phyloP scores from a whole-genome alignment of 495 filamentous ascomycete species.

The Penicillium canariense region DNA sequence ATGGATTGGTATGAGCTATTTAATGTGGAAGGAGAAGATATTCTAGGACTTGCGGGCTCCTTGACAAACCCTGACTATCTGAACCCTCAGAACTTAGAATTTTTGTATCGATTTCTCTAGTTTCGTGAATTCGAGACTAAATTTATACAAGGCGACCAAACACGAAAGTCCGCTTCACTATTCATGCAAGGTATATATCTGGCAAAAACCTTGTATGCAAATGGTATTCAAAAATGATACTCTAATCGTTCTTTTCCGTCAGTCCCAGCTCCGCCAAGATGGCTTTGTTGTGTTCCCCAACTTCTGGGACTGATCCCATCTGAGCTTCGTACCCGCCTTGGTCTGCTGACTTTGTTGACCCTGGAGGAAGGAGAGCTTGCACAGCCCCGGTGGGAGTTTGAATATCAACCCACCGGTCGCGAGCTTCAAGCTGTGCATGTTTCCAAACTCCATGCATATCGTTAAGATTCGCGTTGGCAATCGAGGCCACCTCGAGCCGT shows the following conservation, averaged over 20 bases:
- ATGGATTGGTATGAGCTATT: slow-evolving; percentile 41
- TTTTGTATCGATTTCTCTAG: slow-evolving; percentile 41
- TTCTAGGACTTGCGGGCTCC: slow-evolving; percentile 30
- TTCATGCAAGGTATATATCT: too few species aligned
- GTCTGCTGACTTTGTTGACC: slow-evolving; percentile 22
- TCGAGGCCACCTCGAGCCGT: slow-evolving; percentile 32
- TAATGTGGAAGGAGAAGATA: slow-evolving; percentile 37
- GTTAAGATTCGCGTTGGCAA: slow-evolving; percentile 52
- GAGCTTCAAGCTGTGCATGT: slow-evolving; percentile 45
- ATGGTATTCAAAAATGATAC: too few species aligned
- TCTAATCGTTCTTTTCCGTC: background rate
- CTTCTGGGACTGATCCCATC: slow-evolving; percentile 35
- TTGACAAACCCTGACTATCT: slow-evolving; percentile 34
- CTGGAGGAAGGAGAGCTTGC: slow-evolving; percentile 44
- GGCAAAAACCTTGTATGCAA: too few species aligned
- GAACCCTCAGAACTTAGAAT: slow-evolving; percentile 41
- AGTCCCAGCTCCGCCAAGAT: slow-evolving; percentile 25
- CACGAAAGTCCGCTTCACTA: too few species aligned
- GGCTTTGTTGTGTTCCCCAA: slow-evolving; percentile 43
- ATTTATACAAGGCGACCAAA: background rate
- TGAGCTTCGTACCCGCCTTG: slow-evolving; percentile 21
- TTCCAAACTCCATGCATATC: slow-evolving; percentile 50
- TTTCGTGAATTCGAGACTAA: background rate
- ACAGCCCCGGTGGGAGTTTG: slow-evolving; percentile 40
- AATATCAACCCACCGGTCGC: slow-evolving; percentile 47